Evolutionary conservation across 192 early-diverging fungal species (phyloP).

Genomic region (Rhizoclosmatium globosum): DNA sequence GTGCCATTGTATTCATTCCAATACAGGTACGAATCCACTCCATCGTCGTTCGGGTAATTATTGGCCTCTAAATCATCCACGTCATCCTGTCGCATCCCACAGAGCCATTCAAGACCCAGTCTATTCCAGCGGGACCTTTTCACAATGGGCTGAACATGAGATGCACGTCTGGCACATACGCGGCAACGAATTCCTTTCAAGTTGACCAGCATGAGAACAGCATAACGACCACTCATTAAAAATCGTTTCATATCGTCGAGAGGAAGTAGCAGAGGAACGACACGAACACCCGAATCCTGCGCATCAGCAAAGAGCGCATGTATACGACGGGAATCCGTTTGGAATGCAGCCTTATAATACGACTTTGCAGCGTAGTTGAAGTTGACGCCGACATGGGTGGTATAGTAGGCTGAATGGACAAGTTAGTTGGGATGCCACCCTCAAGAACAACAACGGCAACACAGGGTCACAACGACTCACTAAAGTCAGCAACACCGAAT

Average conservation of each 20-base stretch:
- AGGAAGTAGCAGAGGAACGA: slow-evolving; percentile 78
- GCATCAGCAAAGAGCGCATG: slow-evolving; percentile 81
- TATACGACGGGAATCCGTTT: slow-evolving; percentile 77
- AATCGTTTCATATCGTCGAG: slow-evolving; percentile 88
- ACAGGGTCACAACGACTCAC: slow-evolving; percentile 31
- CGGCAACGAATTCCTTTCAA: slow-evolving; percentile 64
- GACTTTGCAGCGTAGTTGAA: slow-evolving; percentile 69
- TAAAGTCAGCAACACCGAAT: slow-evolving; percentile 82
- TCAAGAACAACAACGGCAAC: neutral
- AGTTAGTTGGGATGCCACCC: neutral
- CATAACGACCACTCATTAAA: slow-evolving; percentile 76
- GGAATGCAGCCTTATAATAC: slow-evolving; percentile 76
- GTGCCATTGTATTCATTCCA: neutral
- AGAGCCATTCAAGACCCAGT: slow-evolving; percentile 13
- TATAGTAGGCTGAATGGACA: slow-evolving; percentile 77
- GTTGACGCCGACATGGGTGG: slow-evolving; percentile 84
- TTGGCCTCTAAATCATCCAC: neutral
- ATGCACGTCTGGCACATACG: slow-evolving; percentile 50
- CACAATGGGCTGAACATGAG: neutral
- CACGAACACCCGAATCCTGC: slow-evolving; percentile 70
- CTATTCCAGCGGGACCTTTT: neutral
- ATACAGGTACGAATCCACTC: slow-evolving; percentile 9
- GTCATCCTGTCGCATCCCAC: neutral
- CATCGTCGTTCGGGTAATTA: neutral
- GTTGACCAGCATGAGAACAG: slow-evolving; percentile 83